Evolutionary conservation across 2,329 filamentous ascomycete species (phyloP).

Genomic region (Lecanicillium sp.): DNA sequence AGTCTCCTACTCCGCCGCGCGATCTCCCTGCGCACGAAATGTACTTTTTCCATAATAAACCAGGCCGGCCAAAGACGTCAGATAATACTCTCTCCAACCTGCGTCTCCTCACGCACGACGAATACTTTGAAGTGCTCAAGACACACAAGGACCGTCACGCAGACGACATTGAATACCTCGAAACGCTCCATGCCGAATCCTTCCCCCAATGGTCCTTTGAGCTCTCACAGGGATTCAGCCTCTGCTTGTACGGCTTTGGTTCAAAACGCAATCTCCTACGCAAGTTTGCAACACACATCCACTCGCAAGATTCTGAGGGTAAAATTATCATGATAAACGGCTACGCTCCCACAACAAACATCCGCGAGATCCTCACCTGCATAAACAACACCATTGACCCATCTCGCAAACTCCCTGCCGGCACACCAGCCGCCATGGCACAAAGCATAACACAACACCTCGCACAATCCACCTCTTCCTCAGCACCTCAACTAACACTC

Average conservation of each 20-base stretch:
- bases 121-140: conserved; percentile 67
- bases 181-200: conserved; percentile 67
- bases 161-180: conserved; percentile 61
- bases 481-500: conserved; percentile 47
- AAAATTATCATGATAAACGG: conserved; percentile 79
- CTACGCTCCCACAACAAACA: conserved; percentile 57
- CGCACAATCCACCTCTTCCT: conserved; percentile 27
- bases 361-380: conserved; percentile 62
- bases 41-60: conserved; percentile 89
- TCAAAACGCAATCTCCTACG: conserved; percentile 73
- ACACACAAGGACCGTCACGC: conserved; percentile 60
- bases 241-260: conserved; percentile 89
- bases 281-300: conserved; percentile 65
- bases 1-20: conserved; percentile 70
- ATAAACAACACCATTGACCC: conserved; percentile 56
- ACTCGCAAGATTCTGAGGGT: conserved; percentile 18
- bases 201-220: conserved; percentile 94
- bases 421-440: conserved; percentile 61
- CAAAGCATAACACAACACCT: conserved; percentile 58
- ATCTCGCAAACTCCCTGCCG: conserved; percentile 40
- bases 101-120: conserved; percentile 76
- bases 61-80: conserved; percentile 74
- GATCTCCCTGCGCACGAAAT: conserved; percentile 81
- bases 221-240: conserved; percentile 73
- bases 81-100: conserved; percentile 73